phyloP scores from a whole-genome alignment of 2,329 filamentous ascomycete genomes.

The Colletotrichum cordylinicola region DNA sequence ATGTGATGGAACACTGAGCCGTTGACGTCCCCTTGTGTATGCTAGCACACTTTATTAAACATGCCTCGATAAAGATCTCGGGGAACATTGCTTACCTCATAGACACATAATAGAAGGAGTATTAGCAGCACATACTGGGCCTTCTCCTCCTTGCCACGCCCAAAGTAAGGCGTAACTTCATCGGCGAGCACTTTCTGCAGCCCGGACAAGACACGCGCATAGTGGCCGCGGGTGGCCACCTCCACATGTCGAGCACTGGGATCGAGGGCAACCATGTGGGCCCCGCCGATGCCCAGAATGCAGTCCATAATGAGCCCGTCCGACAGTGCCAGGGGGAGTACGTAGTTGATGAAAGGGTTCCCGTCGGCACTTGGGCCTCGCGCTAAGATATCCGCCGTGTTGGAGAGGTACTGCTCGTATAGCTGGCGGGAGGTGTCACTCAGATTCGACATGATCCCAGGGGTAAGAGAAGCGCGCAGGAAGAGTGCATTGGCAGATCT shows the following conservation, averaged over 20 bases:
- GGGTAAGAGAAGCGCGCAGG: neutral
- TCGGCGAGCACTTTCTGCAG: neutral
- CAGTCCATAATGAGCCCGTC: neutral
- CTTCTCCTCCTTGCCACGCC: neutral
- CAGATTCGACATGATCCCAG: neutral
- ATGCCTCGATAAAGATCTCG: neutral
- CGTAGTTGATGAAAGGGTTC: neutral
- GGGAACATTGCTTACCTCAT: neutral
- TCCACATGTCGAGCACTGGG: fast-evolving
- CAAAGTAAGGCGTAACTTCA: neutral
- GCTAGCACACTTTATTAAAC: neutral
- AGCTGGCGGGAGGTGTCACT: neutral
- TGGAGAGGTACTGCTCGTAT: neutral
- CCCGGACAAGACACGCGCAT: neutral
- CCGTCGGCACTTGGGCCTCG: neutral
- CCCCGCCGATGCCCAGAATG: neutral
- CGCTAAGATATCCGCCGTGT: neutral
- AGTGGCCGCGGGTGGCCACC: neutral
- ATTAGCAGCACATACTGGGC: neutral
- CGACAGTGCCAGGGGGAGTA: neutral
- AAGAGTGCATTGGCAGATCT: fast-evolving
- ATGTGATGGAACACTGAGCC: neutral
- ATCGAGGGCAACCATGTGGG: neutral
- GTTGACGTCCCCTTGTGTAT: neutral
- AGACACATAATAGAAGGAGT: neutral